Evolutionary conservation across 1,139 yeast genomes (phyloP), one percentile per base, ranked within the genome.

Genomic region (Hyphopichia khmerensis): DNA sequence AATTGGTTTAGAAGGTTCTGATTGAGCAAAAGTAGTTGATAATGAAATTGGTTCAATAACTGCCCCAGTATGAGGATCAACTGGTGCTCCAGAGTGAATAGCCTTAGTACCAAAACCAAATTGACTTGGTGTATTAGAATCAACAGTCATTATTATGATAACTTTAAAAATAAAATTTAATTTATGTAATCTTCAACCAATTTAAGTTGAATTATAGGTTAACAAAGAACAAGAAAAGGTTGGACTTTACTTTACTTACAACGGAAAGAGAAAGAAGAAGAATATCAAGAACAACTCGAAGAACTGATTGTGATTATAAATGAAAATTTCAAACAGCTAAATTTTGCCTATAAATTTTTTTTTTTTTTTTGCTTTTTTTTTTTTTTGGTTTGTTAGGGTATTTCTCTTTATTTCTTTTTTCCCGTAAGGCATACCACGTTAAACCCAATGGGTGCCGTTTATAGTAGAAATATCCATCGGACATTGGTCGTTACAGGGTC

Each of bases 21-120:
- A 65, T 66, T 89, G 96, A 44, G 90, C 93, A 69, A 82, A 88
- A 21, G 96, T 88, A 51, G 96, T 88, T 39, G 93, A 84, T 52
- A 88, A 75, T 35, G 95, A 85, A 53, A 88, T 84, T 48, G 96
- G 85, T 51, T 86, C 87, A 51, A 88, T 88, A 44, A 88, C 96
- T 17, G 96, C 95, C 48, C 96, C 96, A 43, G 95, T 88, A 51
- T 68, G 62, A 38, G 82, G 72, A 60, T 88, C 96, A 42, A 80
- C 77, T 46, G 80, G 82, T 24, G 91, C 79, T 51, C 96, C 96
- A 31, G 87, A 84, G 64, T 88, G 96, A 56, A 88, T 84, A 43
- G 96, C 96, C 56, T 76, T 76, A 45, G 96, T 87, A 47, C 87
- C 91, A 58, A 87, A 87, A 18, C 77, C 75, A 61, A 59, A 72